A percentile compares a stretch with the other conserved stretches of the same genome.
phyloP scores from a whole-genome alignment of 1,139 yeast species.

The Magnusiomyces tetraspermus region DNA sequence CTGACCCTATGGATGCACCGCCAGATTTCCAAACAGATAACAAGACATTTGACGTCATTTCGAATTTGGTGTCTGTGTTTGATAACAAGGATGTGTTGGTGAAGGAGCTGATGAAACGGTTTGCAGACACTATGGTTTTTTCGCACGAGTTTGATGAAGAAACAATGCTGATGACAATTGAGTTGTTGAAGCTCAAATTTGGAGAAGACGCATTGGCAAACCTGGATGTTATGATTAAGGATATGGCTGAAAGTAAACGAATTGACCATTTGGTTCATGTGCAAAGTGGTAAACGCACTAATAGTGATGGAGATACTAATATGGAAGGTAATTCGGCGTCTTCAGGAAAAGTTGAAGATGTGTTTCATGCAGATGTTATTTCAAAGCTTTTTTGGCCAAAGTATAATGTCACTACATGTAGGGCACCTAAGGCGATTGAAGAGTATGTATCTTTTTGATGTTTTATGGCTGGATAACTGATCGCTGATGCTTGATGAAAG shows the following conservation, averaged over 20 bases:
- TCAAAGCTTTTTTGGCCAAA: constrained; percentile 45
- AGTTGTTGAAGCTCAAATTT: constrained; percentile 52
- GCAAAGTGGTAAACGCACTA: background rate
- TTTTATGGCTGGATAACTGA: too few species aligned
- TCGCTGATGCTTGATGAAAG: background rate
- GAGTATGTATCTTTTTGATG: constrained; percentile 5
- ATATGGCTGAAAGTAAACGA: constrained; percentile 37
- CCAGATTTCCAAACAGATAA: constrained; percentile 53
- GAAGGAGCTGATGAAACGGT: constrained; percentile 55
- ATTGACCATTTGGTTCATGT: constrained; percentile 25
- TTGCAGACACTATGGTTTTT: constrained; percentile 52
- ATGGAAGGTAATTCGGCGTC: constrained; percentile 17
- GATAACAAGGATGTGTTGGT: constrained; percentile 71
- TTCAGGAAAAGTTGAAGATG: background rate
- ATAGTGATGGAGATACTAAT: constrained; percentile 16
- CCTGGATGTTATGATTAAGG: constrained; percentile 79
- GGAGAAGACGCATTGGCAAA: constrained; percentile 57
- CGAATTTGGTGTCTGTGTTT: constrained; percentile 62
- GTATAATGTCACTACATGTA: constrained; percentile 35
- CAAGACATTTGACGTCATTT: constrained; percentile 54
- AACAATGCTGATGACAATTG: constrained; percentile 34
- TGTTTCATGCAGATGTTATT: constrained; percentile 31
- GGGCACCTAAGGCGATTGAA: constrained; percentile 40
- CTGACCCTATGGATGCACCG: constrained; percentile 89
- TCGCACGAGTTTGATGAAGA: constrained; percentile 40